Percentiles rank a stretch among this genome's conserved stretches.
phyloP scores from a whole-genome alignment of 805 yeast species.

The Teunomyces kruisii region DNA sequence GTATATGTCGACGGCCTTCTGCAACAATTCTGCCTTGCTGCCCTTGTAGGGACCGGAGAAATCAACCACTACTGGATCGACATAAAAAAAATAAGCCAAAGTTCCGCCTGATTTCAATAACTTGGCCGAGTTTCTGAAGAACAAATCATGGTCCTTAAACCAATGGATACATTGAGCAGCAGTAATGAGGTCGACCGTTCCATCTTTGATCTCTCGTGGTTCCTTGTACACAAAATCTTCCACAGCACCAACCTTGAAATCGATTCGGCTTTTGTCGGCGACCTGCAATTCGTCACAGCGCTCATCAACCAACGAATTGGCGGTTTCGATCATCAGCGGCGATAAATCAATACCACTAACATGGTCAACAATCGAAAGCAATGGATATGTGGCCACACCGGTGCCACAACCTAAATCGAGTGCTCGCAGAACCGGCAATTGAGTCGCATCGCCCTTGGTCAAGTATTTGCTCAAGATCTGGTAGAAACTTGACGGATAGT shows the following conservation, averaged over 20 bases:
- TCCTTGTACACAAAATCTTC: constrained; percentile 25
- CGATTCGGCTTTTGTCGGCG: constrained; percentile 23
- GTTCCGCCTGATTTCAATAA: constrained; percentile 42
- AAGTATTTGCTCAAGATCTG: constrained; percentile 26
- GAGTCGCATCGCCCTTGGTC: constrained; percentile 11
- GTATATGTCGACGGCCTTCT: constrained; percentile 28
- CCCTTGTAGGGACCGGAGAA: constrained; percentile 18
- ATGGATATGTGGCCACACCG: constrained; percentile 49
- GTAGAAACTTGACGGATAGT: constrained; percentile 40
- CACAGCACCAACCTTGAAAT: constrained; percentile 32
- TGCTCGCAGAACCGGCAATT: constrained; percentile 22
- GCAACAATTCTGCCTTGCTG: constrained; percentile 14
- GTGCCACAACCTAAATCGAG: constrained; percentile 54
- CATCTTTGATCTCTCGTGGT: constrained; percentile 13
- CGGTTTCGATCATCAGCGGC: constrained; percentile 46
- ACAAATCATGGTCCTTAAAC: constrained; percentile 35
- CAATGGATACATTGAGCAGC: constrained; percentile 46
- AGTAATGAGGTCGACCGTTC: constrained; percentile 35
- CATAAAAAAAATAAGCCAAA: constrained; percentile 43
- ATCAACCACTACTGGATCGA: constrained; percentile 38
- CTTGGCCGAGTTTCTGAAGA: constrained; percentile 30
- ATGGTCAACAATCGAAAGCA: constrained; percentile 35
- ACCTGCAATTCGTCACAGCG: constrained; percentile 26
- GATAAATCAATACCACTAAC: constrained; percentile 51
- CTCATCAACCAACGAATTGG: constrained; percentile 27